phyloP scores from a whole-genome alignment of 2,329 filamentous ascomycete genomes.

The Phoma sp. region DNA sequence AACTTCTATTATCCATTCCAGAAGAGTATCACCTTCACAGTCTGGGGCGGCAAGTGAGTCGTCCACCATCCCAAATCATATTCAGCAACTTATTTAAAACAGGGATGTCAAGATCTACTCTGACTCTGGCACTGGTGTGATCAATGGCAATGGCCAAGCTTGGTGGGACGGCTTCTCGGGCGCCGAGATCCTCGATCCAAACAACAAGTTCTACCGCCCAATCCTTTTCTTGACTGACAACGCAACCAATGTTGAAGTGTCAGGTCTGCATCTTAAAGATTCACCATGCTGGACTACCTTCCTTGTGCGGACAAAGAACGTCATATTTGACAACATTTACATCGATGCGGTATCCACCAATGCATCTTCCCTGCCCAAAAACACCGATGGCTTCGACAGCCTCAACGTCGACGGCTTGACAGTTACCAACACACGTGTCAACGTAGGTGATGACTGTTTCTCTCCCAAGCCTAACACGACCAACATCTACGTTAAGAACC shows the following conservation, averaged over 20 bases:
- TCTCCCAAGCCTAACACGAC: slow-evolving; percentile 44
- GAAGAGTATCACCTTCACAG: slow-evolving; percentile 68
- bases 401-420: slow-evolving; percentile 63
- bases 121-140: slow-evolving; percentile 54
- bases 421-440: slow-evolving; percentile 47
- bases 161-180: slow-evolving; percentile 58
- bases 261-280: slow-evolving; percentile 66
- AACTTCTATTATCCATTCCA: slow-evolving; percentile 61
- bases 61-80: neutral
- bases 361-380: slow-evolving; percentile 60
- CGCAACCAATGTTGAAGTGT: slow-evolving; percentile 63
- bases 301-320: slow-evolving; percentile 63
- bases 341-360: slow-evolving; percentile 64
- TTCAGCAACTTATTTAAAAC: slow-evolving; percentile 7
- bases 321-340: slow-evolving; percentile 62
- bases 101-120: slow-evolving; percentile 63
- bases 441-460: slow-evolving; percentile 47
- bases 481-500: slow-evolving; percentile 44
- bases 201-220: slow-evolving; percentile 65
- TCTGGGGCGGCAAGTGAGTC: slow-evolving; percentile 64
- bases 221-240: slow-evolving; percentile 69
- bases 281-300: slow-evolving; percentile 72
- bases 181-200: slow-evolving; percentile 58
- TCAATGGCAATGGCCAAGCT: slow-evolving; percentile 61
- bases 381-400: slow-evolving; percentile 70